Percentiles rank a stretch among this genome's conserved stretches.
Evolutionary conservation across 2,329 filamentous ascomycete genomes (phyloP).

Genomic region (Aspergillus carbonarius): DNA sequence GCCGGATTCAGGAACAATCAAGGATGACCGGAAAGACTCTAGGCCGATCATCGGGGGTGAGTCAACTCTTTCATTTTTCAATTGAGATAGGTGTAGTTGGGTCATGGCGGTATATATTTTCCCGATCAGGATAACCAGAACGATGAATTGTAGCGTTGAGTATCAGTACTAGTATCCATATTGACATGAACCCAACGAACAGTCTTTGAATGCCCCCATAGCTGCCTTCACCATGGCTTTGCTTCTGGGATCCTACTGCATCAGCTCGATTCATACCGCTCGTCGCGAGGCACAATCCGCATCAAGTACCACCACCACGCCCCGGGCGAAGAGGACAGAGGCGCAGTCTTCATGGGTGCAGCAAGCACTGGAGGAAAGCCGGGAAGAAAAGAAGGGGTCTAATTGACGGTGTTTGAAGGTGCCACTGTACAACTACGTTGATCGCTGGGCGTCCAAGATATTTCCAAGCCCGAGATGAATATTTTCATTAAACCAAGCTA

Average conservation of each 20-base stretch:
- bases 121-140: too few relatives aligned
- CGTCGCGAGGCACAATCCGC: constrained; percentile 62
- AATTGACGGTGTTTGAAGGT: neutral
- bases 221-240: constrained; percentile 64
- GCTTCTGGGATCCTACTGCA: constrained; percentile 60
- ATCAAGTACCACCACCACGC: constrained; percentile 17
- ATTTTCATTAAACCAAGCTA: neutral
- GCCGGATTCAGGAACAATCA: neutral
- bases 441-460: neutral
- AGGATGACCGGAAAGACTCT: constrained; percentile 20
- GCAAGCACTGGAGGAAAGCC: constrained; percentile 33
- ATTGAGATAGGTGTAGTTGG: neutral
- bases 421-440: neutral
- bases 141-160: too few relatives aligned
- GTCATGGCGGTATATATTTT: neutral
- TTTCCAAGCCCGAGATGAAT: neutral
- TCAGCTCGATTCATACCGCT: constrained; percentile 65
- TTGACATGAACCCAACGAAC: constrained; percentile 7
- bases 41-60: constrained; percentile 24
- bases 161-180: too few relatives aligned
- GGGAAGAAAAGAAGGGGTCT: constrained; percentile 11
- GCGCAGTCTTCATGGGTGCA: constrained; percentile 31
- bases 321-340: constrained; percentile 42
- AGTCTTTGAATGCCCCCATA: constrained; percentile 60
- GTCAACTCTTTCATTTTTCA: constrained; percentile 4